Base-by-base conservation (phyloP, 2,329 filamentous ascomycete species). In the Pseudogymnoascus sp. region DNA sequence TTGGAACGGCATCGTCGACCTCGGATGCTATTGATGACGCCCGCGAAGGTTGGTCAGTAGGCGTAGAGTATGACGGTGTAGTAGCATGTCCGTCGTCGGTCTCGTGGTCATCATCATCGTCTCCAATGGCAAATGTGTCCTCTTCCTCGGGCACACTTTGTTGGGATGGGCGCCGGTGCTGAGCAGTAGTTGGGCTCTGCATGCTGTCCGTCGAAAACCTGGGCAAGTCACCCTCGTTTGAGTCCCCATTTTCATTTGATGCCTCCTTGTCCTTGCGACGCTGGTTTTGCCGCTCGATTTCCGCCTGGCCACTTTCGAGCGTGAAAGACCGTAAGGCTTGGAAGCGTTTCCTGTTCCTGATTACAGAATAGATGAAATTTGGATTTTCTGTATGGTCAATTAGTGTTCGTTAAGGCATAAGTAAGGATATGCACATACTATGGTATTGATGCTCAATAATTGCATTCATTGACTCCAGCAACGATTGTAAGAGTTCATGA, bases 381-480 rank as follows among this genome's bases (percentile, higher is more conserved):
- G 89, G 82, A 67, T 97, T 97, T 71, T 87, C 89, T 89, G 66
- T 42, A 63, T 61, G 40, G 15, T 58, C 8, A 58, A 37, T 55
- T 37, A 66, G 62, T 33, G 15, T 7, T 31, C 21, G 13, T 31
- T 6, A 31, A 60, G 31, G 13, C 29, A 9, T 15, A 60, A n/a
- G 36, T 15, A 60, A n/a, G 36, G 15, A 58, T 63, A n/a, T 15
- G 31, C 4, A 74, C 86, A 75, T 77, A 91, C 89, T 85, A 59
- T 79, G 81, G 71, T 90, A 94, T 70, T 96, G 88, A 72, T 97
- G 90, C 74, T 97, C 94, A 37, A 97, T 79, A 45, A 96, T 88
- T 1, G 90, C 85, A 72, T 94, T 96, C 70, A 97, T 86, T 0
- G 91, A 92, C 71, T 97, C 91, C 8, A 99, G 79, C 27, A 97